These are phyloP conservation scores for Cordyceps javanica DNA, from an alignment of 2,329 filamentous ascomycete genomes.

Conservation along the genomic window DNA sequence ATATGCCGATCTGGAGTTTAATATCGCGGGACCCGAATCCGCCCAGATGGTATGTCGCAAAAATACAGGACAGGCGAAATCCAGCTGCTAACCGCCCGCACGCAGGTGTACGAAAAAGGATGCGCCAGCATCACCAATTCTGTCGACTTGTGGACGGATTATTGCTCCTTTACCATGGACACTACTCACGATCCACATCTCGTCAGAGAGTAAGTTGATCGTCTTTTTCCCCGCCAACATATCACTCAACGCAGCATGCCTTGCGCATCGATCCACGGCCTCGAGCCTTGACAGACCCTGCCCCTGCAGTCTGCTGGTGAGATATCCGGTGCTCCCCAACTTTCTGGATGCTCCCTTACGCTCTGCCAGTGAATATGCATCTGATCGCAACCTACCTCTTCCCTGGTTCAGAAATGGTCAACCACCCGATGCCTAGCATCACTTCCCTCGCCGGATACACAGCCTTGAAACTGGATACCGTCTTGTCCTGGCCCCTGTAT, in stretches of 20 bases:
- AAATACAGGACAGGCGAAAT: not conserved
- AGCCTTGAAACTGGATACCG: slow-evolving; percentile 7
- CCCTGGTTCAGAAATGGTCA: slow-evolving; percentile 13
- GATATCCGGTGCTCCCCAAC: slow-evolving; percentile 54
- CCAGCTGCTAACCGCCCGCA: slow-evolving; percentile 13
- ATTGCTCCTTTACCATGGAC: slow-evolving; percentile 96
- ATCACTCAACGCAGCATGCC: slow-evolving; percentile 36
- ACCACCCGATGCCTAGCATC: slow-evolving; percentile 12
- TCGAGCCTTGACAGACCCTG: slow-evolving; percentile 30
- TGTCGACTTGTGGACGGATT: slow-evolving; percentile 95
- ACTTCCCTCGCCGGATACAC: slow-evolving; percentile 1
- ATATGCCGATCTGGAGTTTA: slow-evolving; percentile 96
- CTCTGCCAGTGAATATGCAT: slow-evolving; percentile 57
- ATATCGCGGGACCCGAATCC: slow-evolving; percentile 91
- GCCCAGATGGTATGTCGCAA: slow-evolving; percentile 77
- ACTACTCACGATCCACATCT: slow-evolving; percentile 90
- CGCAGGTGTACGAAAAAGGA: slow-evolving; percentile 89
- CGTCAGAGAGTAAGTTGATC: slow-evolving; percentile 97
- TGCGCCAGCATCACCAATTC: slow-evolving; percentile 89
- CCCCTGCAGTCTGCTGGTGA: slow-evolving; percentile 54
- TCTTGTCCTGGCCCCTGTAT: slow-evolving; percentile 14
- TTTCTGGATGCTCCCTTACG: slow-evolving; percentile 60
- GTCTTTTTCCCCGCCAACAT: slow-evolving; percentile 61
- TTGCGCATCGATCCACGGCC: slow-evolving; percentile 30
- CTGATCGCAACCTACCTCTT: slow-evolving; percentile 30